Evolutionary conservation across 805 yeast species (phyloP).

Genomic region (Candida coquimbonensis): DNA sequence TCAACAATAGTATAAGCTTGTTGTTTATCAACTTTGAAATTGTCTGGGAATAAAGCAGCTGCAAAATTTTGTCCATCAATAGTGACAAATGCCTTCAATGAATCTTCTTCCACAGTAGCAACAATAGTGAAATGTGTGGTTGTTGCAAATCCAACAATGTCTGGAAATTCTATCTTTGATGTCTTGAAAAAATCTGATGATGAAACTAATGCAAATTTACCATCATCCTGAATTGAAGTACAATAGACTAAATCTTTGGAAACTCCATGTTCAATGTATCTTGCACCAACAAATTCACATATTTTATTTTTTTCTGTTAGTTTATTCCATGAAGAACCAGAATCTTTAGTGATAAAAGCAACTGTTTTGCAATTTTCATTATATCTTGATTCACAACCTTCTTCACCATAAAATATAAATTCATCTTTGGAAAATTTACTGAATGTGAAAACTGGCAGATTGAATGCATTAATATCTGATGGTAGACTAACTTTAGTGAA

Average conservation of each 20-base stretch:
- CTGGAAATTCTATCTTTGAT: slow-evolving; percentile 39
- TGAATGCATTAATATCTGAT: slow-evolving; percentile 39
- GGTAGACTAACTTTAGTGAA: slow-evolving; percentile 33
- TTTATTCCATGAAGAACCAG: slow-evolving; percentile 54
- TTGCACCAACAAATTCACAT: slow-evolving; percentile 61
- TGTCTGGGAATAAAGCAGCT: slow-evolving; percentile 69
- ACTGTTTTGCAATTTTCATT: slow-evolving; percentile 39
- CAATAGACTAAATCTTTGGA: slow-evolving; percentile 57
- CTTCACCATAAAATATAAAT: slow-evolving; percentile 64
- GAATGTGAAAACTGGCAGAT: slow-evolving; percentile 50
- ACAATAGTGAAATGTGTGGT: slow-evolving; percentile 67
- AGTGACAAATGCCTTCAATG: slow-evolving; percentile 65
- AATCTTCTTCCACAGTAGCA: slow-evolving; percentile 48
- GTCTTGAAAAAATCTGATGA: slow-evolving; percentile 17
- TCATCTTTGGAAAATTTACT: slow-evolving; percentile 43
- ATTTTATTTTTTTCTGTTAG: slow-evolving; percentile 42
- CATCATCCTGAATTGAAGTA: slow-evolving; percentile 32
- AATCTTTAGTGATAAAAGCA: slow-evolving; percentile 58
- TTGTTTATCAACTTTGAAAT: slow-evolving; percentile 50
- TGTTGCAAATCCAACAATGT: slow-evolving; percentile 67
- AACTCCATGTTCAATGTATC: slow-evolving; percentile 32
- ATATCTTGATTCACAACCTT: slow-evolving; percentile 36
- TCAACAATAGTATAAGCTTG: slow-evolving; percentile 79
- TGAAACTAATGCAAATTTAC: slow-evolving; percentile 23
- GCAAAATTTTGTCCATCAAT: slow-evolving; percentile 77